Base-by-base conservation (phyloP, 169 alveolate genomes). In the Plasmodium gonderi region DNA sequence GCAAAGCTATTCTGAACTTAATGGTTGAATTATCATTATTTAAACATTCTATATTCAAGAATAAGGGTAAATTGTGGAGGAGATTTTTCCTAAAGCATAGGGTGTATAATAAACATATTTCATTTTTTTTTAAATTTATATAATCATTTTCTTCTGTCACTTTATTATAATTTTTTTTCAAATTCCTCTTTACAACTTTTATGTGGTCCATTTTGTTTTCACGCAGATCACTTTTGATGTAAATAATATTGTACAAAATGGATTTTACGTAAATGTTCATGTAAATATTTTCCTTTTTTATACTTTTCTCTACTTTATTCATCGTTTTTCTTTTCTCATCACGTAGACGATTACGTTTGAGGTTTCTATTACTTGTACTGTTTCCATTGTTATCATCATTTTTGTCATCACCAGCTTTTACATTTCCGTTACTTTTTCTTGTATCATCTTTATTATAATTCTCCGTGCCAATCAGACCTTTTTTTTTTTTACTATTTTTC, bases 141-240 rank as follows among this genome's bases (percentile, higher is more conserved):
- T 87, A 87, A 45, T 87, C 89, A 74, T 87, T 87, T 74, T 87
- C 93, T 26, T 49, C 93, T 23, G 47, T 54, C 36, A 40, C 74
- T 23, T 87, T 33, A 29, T 87, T 87, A 38, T 51, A 23, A 75
- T 87, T 87, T 11, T 87, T 51, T 87, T 87, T 87, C 74, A 87
- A 75, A 75, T 87, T 54, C 33, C 68, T 87, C 44, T 76, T 87
- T 26, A 75, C n/a, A 12, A 87, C 47, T 40, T 74, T 87, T n/a
- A 87, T 75, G 69, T 75, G 64, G 36, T 87, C 93, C 79, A 87
- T 75, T 51, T 75, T 75, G 47, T 87, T 87, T 75, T 76, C 93
- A 40, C 45, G 20, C 23, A 87, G 42, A 51, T 87, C 69, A 54
- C 89, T 38, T 54, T 87, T 87, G n/a, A 87, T 45, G 45, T 87